Conservation (phyloP, 805 yeast genomes). For the Scheffersomyces coipomensis region DNA sequence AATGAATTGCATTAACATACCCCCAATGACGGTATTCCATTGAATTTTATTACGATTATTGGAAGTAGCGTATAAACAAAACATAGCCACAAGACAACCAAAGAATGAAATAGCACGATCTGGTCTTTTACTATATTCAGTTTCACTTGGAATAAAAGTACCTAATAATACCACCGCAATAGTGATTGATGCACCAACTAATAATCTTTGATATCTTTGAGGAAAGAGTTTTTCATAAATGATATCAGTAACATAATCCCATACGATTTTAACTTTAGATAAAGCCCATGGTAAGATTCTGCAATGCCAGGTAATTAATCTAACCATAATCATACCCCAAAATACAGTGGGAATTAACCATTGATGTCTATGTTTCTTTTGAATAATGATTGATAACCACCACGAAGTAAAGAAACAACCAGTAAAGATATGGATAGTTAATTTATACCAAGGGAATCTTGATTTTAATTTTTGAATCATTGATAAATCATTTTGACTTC, state of each 20-base stretch:
- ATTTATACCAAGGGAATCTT: constrained; percentile 13
- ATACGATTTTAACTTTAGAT: constrained; percentile 15
- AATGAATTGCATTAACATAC: constrained; percentile 58
- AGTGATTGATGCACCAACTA: constrained; percentile 45
- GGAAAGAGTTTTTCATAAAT: constrained; percentile 42
- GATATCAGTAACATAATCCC: constrained; percentile 33
- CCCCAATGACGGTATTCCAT: constrained; percentile 62
- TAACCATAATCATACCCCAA: constrained; percentile 49
- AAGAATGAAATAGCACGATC: constrained; percentile 61
- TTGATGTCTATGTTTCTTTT: constrained; percentile 44
- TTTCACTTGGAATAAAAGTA: constrained; percentile 50
- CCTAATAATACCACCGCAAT: constrained; percentile 51
- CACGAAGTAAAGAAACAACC: constrained; percentile 48
- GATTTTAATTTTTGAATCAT: constrained; percentile 8
- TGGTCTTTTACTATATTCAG: constrained; percentile 41
- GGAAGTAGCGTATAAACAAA: constrained; percentile 45
- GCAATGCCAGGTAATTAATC: constrained; percentile 51
- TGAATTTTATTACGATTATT: constrained; percentile 42
- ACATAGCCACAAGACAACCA: constrained; percentile 49
- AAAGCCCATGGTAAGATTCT: constrained; percentile 22
- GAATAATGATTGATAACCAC: constrained; percentile 58
- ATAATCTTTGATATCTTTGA: constrained; percentile 34
- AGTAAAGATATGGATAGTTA: constrained; percentile 19
- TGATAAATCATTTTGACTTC: constrained; percentile 2
- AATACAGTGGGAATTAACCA: constrained; percentile 61